phyloP scores from a whole-genome alignment of 495 filamentous ascomycete genomes.

The Tuber magnatum region DNA sequence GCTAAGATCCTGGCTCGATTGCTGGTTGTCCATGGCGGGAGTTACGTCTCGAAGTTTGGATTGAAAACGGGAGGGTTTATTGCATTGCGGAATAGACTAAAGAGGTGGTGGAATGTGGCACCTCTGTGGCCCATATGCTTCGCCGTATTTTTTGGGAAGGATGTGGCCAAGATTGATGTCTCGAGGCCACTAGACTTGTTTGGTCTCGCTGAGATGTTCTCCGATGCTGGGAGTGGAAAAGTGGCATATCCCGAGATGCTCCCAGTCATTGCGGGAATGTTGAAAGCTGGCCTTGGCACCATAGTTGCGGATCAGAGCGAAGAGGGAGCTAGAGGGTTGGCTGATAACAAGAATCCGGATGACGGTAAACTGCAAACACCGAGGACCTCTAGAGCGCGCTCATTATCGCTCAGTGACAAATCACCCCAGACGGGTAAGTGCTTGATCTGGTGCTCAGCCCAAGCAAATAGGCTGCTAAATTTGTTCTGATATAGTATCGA shows the following conservation, averaged over 20 bases:
- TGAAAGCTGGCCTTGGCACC: slow-evolving; percentile 59
- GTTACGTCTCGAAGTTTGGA: slow-evolving; percentile 75
- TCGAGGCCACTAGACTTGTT: slow-evolving; percentile 65
- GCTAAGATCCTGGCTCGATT: slow-evolving; percentile 81
- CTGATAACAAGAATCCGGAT: slow-evolving; percentile 15
- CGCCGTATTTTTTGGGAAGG: slow-evolving; percentile 75
- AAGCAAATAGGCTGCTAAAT: neutral
- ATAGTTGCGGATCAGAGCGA: slow-evolving; percentile 58
- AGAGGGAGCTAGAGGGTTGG: slow-evolving; percentile 31
- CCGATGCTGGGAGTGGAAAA: slow-evolving; percentile 48
- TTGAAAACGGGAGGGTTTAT: slow-evolving; percentile 78
- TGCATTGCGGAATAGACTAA: slow-evolving; percentile 72
- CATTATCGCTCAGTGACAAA: slow-evolving; percentile 37
- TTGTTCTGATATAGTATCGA: slow-evolving; percentile 12
- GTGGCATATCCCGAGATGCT: slow-evolving; percentile 72
- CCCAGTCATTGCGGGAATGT: slow-evolving; percentile 74
- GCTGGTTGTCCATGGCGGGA: slow-evolving; percentile 66
- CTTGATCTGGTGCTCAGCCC: neutral
- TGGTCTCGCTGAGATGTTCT: slow-evolving; percentile 64
- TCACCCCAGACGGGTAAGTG: slow-evolving; percentile 17
- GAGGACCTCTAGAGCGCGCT: slow-evolving; percentile 14
- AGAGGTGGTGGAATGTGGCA: slow-evolving; percentile 80
- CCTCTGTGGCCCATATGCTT: slow-evolving; percentile 85
- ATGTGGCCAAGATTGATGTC: slow-evolving; percentile 67
- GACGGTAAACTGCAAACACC: slow-evolving; percentile 20